Evolutionary conservation across 2,329 filamentous ascomycete genomes (phyloP).

Genomic region (Trichoderma sp.): DNA sequence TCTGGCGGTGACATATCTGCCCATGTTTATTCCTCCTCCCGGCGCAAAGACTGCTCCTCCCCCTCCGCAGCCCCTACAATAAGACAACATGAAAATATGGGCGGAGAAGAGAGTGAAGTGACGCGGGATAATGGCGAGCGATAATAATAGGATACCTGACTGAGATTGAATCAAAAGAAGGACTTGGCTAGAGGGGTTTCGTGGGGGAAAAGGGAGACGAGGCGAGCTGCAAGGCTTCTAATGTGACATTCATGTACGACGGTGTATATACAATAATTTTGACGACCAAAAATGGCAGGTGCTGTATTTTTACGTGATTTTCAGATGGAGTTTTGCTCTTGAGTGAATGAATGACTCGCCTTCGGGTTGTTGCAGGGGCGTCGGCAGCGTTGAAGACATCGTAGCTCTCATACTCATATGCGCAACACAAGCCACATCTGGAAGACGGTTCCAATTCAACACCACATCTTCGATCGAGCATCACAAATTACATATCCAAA

Average conservation of each 20-base stretch:
- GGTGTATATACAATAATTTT: background rate
- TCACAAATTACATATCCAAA: background rate
- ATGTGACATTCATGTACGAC: background rate
- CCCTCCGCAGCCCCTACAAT: constrained; percentile 29
- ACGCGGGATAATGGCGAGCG: background rate
- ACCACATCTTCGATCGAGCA: background rate
- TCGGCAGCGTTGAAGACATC: background rate
- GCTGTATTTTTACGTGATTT: background rate
- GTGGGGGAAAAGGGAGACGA: background rate
- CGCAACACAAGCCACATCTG: background rate
- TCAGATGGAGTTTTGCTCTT: background rate
- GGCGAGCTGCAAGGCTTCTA: background rate
- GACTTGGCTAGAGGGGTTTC: background rate
- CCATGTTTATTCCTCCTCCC: constrained; percentile 48
- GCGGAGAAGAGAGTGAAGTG: background rate
- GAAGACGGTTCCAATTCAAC: background rate
- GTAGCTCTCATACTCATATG: background rate
- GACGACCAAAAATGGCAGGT: background rate
- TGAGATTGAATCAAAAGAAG: background rate
- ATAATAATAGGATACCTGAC: background rate
- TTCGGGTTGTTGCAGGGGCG: background rate
- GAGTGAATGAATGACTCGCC: background rate
- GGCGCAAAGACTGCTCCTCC: constrained; percentile 35
- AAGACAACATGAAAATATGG: background rate
- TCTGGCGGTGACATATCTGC: constrained; percentile 52